phyloP scores from a whole-genome alignment of 306 rosid species.

The Gillenia trifoliata region DNA sequence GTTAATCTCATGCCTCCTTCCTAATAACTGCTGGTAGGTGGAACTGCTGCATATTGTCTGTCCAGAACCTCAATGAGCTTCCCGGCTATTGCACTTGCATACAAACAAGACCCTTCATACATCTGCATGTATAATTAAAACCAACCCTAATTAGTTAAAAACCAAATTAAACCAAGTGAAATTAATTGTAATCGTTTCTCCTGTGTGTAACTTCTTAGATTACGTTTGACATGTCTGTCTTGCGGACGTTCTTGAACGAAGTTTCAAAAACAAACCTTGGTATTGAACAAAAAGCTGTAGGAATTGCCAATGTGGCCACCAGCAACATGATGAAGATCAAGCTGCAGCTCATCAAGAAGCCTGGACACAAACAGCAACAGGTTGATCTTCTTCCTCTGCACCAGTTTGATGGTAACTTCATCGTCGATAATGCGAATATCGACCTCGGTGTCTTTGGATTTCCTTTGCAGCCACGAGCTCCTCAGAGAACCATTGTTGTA shows the following conservation, averaged over 20 bases:
- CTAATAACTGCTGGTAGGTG: slow-evolving; percentile 3
- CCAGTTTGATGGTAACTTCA: slow-evolving; percentile 70
- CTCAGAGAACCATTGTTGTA: slow-evolving; percentile 42
- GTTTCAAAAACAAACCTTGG: slow-evolving; percentile 43
- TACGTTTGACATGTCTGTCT: neutral
- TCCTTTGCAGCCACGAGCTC: slow-evolving; percentile 92
- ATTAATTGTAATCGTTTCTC: neutral
- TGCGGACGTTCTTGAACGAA: neutral
- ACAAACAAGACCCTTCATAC: slow-evolving; percentile 31
- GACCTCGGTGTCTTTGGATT: slow-evolving; percentile 72
- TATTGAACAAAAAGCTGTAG: slow-evolving; percentile 71
- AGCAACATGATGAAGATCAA: slow-evolving; percentile 80
- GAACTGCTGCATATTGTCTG: slow-evolving; percentile 15
- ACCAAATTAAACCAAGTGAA: neutral
- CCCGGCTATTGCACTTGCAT: slow-evolving; percentile 30
- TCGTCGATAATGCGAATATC: slow-evolving; percentile 66
- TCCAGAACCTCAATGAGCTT: slow-evolving; percentile 29
- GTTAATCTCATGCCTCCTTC: neutral
- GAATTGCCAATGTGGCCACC: slow-evolving; percentile 86
- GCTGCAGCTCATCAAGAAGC: slow-evolving; percentile 61
- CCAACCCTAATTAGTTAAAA: neutral
- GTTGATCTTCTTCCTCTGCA: slow-evolving; percentile 64
- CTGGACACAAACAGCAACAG: slow-evolving; percentile 56
- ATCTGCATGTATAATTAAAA: slow-evolving; percentile 21
- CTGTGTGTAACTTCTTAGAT: neutral